Conservation (phyloP, 2,329 filamentous ascomycete genomes). For the Fusarium sp. region DNA sequence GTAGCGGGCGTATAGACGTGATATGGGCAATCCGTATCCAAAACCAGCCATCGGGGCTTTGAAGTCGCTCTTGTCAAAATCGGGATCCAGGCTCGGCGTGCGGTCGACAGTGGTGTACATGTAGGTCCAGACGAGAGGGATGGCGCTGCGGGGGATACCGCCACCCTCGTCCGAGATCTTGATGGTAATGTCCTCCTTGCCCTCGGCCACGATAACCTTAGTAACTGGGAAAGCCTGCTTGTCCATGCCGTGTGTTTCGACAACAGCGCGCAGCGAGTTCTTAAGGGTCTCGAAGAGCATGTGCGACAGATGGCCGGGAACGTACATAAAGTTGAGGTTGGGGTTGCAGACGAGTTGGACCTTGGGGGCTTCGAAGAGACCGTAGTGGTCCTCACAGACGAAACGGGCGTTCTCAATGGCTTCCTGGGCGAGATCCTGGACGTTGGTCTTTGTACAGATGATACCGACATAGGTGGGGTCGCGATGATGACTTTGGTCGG, state of each 20-base stretch:
- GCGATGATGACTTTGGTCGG: slow-evolving; percentile 89
- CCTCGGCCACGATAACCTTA: slow-evolving; percentile 97
- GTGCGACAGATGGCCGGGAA: slow-evolving; percentile 97
- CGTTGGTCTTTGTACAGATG: slow-evolving; percentile 99
- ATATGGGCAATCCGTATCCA: slow-evolving; percentile 97
- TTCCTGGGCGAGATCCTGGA: slow-evolving; percentile 93
- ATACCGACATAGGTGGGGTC: slow-evolving; percentile 98
- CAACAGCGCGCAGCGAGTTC: slow-evolving; percentile 96
- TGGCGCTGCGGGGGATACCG: slow-evolving; percentile 92
- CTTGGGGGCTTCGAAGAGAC: slow-evolving; percentile 95
- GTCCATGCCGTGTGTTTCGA: slow-evolving; percentile 94
- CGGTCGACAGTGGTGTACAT: slow-evolving; percentile 99
- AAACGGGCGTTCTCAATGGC: slow-evolving; percentile 99
- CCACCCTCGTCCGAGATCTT: slow-evolving; percentile 98
- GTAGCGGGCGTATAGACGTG: slow-evolving; percentile 93
- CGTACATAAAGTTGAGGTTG: slow-evolving; percentile 98
- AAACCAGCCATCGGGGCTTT: slow-evolving; percentile 99
- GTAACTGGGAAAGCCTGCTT: slow-evolving; percentile 97
- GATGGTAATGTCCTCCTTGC: slow-evolving; percentile 98
- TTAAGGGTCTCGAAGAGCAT: slow-evolving; percentile 99
- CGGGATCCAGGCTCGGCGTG: slow-evolving; percentile 93
- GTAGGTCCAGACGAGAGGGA: slow-evolving; percentile 99
- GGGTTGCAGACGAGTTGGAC: slow-evolving; percentile 97
- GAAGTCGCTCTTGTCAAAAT: slow-evolving; percentile 99
- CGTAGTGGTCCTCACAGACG: slow-evolving; percentile 98